These are phyloP conservation scores for Lathyrus aphaca DNA, from an alignment of 306 rosid species.

Conservation along the genomic window DNA sequence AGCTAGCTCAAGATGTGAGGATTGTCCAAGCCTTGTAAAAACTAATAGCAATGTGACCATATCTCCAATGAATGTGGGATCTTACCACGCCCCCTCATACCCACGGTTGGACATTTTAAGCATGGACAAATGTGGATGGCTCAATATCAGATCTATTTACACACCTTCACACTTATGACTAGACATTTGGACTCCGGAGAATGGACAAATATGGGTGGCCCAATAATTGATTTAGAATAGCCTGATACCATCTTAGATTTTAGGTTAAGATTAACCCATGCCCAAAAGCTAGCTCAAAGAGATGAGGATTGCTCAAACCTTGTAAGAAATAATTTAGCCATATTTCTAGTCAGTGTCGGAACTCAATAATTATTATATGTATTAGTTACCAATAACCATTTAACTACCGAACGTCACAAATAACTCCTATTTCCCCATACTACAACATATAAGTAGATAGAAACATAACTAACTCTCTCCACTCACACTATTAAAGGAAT, in stretches of 20 bases:
- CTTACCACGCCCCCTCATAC: neutral
- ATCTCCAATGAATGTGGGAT: neutral
- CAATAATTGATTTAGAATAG: neutral
- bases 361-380: neutral
- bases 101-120: neutral
- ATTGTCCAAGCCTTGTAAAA: neutral
- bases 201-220: neutral
- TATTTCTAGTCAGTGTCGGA: neutral
- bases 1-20: slow-evolving; percentile 7
- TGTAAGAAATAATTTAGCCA: slow-evolving; percentile 1
- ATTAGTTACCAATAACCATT: neutral
- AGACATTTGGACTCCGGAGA: neutral
- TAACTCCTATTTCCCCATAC: slow-evolving; percentile 1
- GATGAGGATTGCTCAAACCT: neutral
- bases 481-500: neutral
- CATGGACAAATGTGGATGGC: neutral
- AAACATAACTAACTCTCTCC: neutral
- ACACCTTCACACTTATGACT: neutral
- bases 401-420: neutral
- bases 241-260: neutral
- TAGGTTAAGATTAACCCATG: neutral
- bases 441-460: slow-evolving; percentile 8
- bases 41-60: neutral
- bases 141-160: neutral
- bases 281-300: neutral